These are phyloP conservation scores for Moricandia arvensis DNA, from an alignment of 345 rosid species.

Conservation along the genomic window DNA sequence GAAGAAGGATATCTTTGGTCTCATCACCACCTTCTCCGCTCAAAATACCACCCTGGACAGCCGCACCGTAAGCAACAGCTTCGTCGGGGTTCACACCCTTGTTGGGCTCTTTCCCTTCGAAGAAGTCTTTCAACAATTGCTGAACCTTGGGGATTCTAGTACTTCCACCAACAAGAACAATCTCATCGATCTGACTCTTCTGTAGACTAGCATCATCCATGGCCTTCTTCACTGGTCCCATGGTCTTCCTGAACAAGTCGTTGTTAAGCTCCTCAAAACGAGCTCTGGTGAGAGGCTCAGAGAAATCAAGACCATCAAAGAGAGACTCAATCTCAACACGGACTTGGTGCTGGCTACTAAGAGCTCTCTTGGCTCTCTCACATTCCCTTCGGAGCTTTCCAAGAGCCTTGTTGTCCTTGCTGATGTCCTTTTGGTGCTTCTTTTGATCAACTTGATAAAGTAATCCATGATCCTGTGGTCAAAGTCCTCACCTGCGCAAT, in stretches of 20 bases:
- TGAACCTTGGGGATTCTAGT: slow-evolving; percentile 99
- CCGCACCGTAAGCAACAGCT: slow-evolving; percentile 99
- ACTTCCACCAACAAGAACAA: slow-evolving; percentile 98
- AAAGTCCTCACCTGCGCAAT: slow-evolving; percentile 87
- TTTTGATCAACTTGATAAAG: slow-evolving; percentile 95
- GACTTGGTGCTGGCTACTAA: slow-evolving; percentile 99
- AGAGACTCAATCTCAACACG: slow-evolving; percentile 98
- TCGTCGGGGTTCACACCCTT: slow-evolving; percentile 99
- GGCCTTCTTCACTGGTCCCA: slow-evolving; percentile 99
- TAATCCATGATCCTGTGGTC: slow-evolving; percentile 97
- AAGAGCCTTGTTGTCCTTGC: slow-evolving; percentile 91
- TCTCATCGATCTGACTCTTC: slow-evolving; percentile 92
- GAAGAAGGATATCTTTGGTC: slow-evolving; percentile 96
- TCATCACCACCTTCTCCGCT: slow-evolving; percentile 99
- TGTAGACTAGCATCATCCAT: slow-evolving; percentile 95
- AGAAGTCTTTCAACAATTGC: slow-evolving; percentile 91
- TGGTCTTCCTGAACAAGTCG: slow-evolving; percentile 94
- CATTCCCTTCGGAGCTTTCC: slow-evolving; percentile 92
- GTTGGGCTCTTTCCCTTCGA: slow-evolving; percentile 97
- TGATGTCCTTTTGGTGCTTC: slow-evolving; percentile 95
- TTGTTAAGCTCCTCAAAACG: slow-evolving; percentile 97
- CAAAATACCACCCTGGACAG: slow-evolving; percentile 96
- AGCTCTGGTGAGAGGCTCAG: slow-evolving; percentile 98
- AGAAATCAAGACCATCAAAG: slow-evolving; percentile 84
- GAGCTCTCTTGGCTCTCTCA: slow-evolving; percentile 99